Evolutionary conservation across 768 basidiomycete genomes (phyloP), one percentile per base, ranked within the genome.

Genomic region (Boletus rubroflammeus): DNA sequence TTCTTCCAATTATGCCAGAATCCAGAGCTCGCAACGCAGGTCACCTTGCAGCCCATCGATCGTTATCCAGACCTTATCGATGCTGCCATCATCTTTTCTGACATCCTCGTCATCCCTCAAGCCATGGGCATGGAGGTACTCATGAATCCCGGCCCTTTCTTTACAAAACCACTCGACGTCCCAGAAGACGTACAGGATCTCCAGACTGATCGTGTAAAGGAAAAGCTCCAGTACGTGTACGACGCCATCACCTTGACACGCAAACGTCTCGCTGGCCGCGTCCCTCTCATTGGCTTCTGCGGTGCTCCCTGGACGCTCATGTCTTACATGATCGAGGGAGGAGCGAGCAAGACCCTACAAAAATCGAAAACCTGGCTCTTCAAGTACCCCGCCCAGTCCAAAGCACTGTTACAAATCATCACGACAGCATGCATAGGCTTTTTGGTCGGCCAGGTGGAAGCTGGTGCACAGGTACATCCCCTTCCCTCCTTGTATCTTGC

Each of bases 281-380:
- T 98, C 14, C 96, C 97, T 13, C 77, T 99, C 53, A 97, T 99
- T 62, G 97, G 97, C 11, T 99, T 99, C 74, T 92, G 85, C 66
- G 97, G 96, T 38, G 94, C 93, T 0, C 97, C 97, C 2, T 98
- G 97, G 97, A 99, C 97, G 4, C 81, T 98, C 49, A 94, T 99
- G 75, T 84, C 87, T 21, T 99, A 98, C 70, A 99, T 99, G 97
- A 81, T 97, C 64, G 97, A 98, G 71, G 97, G 97, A 8, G 96
- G 95, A 6, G 89, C 89, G 9, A 90, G 83, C 71, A 94, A 93
- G 73, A 90, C 90, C 14, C 82, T 91, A 62, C 87, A 90, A 57
- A 94, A 95, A 71, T 82, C 84, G 34, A 99, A 99, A 75, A 84
- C 88, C 0, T 99, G 97, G 96, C 68, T 98, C 6, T 98, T 92